Evolutionary conservation across 352 stramenopile genomes (phyloP).

Genomic region (Pythium aristosporum): DNA sequence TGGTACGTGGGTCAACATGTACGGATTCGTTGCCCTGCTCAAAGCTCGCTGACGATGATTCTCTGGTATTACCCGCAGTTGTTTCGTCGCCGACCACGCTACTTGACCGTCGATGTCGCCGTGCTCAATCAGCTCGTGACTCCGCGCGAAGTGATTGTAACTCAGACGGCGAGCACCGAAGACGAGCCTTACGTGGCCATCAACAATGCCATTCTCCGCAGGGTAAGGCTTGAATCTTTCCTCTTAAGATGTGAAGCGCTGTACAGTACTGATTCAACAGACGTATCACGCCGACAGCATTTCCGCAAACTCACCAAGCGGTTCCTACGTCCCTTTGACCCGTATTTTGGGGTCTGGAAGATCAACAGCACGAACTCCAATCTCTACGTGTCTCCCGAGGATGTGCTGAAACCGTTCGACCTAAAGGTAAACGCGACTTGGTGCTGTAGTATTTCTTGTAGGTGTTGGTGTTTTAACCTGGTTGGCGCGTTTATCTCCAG

Average conservation of each 20-base stretch:
- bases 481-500: slow-evolving; percentile 2
- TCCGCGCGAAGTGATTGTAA: slow-evolving; percentile 44
- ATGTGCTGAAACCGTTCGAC: slow-evolving; percentile 80
- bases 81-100: slow-evolving; percentile 57
- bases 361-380: slow-evolving; percentile 51
- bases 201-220: slow-evolving; percentile 83
- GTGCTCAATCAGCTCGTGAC: slow-evolving; percentile 70
- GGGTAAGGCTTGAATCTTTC: slow-evolving; percentile 32
- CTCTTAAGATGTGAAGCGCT: not conserved
- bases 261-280: not conserved
- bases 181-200: slow-evolving; percentile 73
- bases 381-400: slow-evolving; percentile 63
- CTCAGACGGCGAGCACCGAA: slow-evolving; percentile 47
- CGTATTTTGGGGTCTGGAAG: slow-evolving; percentile 86
- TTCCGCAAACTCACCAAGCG: slow-evolving; percentile 83
- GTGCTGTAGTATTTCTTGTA: not conserved
- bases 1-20: slow-evolving; percentile 34
- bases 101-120: slow-evolving; percentile 50
- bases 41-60: not conserved
- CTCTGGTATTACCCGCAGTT: slow-evolving; percentile 25
- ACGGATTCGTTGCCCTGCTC: not conserved
- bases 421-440: slow-evolving; percentile 28
- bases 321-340: slow-evolving; percentile 87
- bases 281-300: slow-evolving; percentile 39
- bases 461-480: not conserved